A percentile compares a stretch with the other conserved stretches of the same genome.
Evolutionary conservation across 192 early-diverging fungal genomes (phyloP).

Genomic region (Entomortierella chlamydospora): DNA sequence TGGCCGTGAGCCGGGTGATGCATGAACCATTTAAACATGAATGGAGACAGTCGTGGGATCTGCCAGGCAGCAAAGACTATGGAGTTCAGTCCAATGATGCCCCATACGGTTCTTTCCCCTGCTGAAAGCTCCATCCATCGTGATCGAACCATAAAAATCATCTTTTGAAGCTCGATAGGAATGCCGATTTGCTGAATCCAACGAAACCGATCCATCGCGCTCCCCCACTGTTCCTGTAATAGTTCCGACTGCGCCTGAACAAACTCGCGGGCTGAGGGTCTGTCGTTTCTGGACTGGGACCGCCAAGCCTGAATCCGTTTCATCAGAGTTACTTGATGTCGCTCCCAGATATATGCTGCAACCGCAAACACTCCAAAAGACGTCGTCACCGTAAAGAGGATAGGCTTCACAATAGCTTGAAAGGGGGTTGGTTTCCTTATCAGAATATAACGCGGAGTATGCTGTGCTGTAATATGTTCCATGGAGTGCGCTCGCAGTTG

Average conservation of each 20-base stretch:
- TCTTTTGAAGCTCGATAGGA: constrained; percentile 51
- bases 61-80: constrained; percentile 85
- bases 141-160: constrained; percentile 24
- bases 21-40: constrained; percentile 83
- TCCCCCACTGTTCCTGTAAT: constrained; percentile 32
- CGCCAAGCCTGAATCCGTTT: constrained; percentile 45
- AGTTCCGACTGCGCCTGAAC: constrained; percentile 27
- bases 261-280: constrained; percentile 38
- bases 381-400: constrained; percentile 58
- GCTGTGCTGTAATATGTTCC: neutral
- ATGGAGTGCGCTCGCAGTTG: neutral
- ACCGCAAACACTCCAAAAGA: constrained; percentile 51
- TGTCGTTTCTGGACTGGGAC: constrained; percentile 23
- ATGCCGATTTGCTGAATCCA: constrained; percentile 51
- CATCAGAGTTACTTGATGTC: constrained; percentile 35
- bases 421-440: constrained; percentile 23
- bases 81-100: constrained; percentile 77
- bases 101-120: constrained; percentile 50
- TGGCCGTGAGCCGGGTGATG: constrained; percentile 78
- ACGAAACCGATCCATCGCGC: constrained; percentile 23
- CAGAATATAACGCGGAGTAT: constrained; percentile 13
- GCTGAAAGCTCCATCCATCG: constrained; percentile 47
- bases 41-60: constrained; percentile 64
- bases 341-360: constrained; percentile 52
- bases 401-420: constrained; percentile 50